Conservation (phyloP, 371 early-diverging fungal genomes). For the Mortierella sp. region DNA sequence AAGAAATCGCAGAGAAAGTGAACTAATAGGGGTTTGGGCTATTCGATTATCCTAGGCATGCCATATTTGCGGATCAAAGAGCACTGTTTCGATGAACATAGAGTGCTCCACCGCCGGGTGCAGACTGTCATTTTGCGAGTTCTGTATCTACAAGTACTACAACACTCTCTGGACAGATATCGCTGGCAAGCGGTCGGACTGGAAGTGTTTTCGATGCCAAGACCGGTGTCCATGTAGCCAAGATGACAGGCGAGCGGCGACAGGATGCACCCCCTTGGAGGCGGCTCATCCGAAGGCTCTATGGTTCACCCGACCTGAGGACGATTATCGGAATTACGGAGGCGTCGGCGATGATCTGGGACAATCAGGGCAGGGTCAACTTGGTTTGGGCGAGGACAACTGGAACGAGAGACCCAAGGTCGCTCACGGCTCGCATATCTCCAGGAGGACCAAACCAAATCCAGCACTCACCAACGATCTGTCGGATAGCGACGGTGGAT, state of each 20-base stretch:
- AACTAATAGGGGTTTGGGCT: not conserved
- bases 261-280: not conserved
- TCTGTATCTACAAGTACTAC: slow-evolving; percentile 23
- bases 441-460: not conserved
- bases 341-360: slow-evolving; percentile 19
- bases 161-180: slow-evolving; percentile 26
- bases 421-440: not conserved
- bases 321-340: slow-evolving; percentile 31
- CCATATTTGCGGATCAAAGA: slow-evolving; percentile 10
- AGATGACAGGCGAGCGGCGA: slow-evolving; percentile 9
- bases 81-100: not conserved
- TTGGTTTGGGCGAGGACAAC: not conserved
- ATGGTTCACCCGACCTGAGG: slow-evolving; percentile 36
- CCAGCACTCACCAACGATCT: not conserved
- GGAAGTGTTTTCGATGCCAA: slow-evolving; percentile 31
- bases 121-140: slow-evolving; percentile 18
- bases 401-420: not conserved
- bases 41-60: slow-evolving; percentile 8
- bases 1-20: not conserved
- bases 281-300: not conserved
- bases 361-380: not conserved
- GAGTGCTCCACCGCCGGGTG: slow-evolving; percentile 26
- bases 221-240: slow-evolving; percentile 13
- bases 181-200: not conserved
- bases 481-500: no score